Evolutionary conservation across 2,329 filamentous ascomycete species (phyloP).

Genomic region (Cladosporium sp.): DNA sequence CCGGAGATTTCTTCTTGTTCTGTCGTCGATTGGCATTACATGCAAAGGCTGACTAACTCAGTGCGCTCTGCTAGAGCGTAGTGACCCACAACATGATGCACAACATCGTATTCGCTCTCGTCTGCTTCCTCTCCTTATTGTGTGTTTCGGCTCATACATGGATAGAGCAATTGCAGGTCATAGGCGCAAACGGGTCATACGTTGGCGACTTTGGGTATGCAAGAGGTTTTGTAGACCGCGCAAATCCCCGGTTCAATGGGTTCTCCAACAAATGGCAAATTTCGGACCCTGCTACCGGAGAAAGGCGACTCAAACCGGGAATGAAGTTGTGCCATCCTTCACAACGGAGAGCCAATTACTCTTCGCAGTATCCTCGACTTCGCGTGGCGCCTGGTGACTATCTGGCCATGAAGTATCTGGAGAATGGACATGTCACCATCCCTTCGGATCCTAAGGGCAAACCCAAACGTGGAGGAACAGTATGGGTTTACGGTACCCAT

Average conservation of each 20-base stretch:
- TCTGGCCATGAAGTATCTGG: constrained; percentile 46
- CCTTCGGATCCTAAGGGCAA: constrained; percentile 39
- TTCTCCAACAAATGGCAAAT: constrained; percentile 56
- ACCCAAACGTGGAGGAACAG: constrained; percentile 40
- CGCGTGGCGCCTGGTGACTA: constrained; percentile 46
- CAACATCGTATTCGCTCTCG: not conserved
- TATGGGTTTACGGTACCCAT: constrained; percentile 48
- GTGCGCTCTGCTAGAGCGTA: not conserved
- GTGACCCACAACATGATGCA: not conserved
- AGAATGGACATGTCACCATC: constrained; percentile 48
- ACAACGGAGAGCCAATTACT: constrained; percentile 54
- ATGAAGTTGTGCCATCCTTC: constrained; percentile 60
- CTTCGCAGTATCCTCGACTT: constrained; percentile 62
- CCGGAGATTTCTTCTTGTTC: not conserved
- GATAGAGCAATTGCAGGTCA: constrained; percentile 70
- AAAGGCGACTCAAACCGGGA: constrained; percentile 44
- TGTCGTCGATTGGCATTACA: not conserved
- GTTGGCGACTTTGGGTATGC: constrained; percentile 67
- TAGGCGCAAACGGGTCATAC: constrained; percentile 71
- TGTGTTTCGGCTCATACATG: constrained; percentile 63
- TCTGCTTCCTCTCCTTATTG: not conserved
- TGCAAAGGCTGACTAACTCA: not conserved
- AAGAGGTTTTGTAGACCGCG: constrained; percentile 64
- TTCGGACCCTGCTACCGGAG: constrained; percentile 34
- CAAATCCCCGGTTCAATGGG: constrained; percentile 54